Conservation (phyloP, 495 filamentous ascomycete genomes). For the Lophium mytilinum region DNA sequence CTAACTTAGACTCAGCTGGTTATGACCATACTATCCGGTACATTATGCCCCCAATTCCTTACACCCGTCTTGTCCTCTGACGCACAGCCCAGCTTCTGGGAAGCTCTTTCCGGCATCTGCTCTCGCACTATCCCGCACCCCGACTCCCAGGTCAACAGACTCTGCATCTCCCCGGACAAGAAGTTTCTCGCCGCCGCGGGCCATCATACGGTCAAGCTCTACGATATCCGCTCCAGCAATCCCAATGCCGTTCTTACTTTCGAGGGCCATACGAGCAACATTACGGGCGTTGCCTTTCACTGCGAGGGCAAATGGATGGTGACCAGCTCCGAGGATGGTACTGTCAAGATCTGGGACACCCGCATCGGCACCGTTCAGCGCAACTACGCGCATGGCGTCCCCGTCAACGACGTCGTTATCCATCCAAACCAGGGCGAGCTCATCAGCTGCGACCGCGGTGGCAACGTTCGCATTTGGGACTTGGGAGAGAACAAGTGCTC, state of each 20-base stretch:
- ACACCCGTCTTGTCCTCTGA: not conserved
- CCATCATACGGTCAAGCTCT: slow-evolving; percentile 90
- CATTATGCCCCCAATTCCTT: slow-evolving; percentile 14
- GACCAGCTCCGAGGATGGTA: slow-evolving; percentile 94
- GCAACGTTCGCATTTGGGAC: slow-evolving; percentile 94
- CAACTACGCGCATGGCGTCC: slow-evolving; percentile 77
- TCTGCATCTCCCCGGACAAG: slow-evolving; percentile 98
- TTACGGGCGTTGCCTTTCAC: slow-evolving; percentile 95
- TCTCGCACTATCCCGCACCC: slow-evolving; percentile 96
- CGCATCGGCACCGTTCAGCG: slow-evolving; percentile 78
- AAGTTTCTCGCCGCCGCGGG: slow-evolving; percentile 90
- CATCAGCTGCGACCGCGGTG: slow-evolving; percentile 87
- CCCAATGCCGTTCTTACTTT: slow-evolving; percentile 86
- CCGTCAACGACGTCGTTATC: slow-evolving; percentile 95
- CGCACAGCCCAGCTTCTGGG: slow-evolving; percentile 69
- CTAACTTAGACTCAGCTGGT: slow-evolving; percentile 53
- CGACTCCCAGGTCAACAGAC: slow-evolving; percentile 94
- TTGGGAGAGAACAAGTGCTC: slow-evolving; percentile 94
- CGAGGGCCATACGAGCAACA: slow-evolving; percentile 89
- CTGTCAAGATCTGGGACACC: slow-evolving; percentile 98
- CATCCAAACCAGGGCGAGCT: slow-evolving; percentile 98
- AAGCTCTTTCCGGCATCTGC: slow-evolving; percentile 94
- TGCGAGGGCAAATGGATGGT: slow-evolving; percentile 99
- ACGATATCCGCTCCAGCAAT: slow-evolving; percentile 94
- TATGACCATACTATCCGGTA: slow-evolving; percentile 99